Base-by-base conservation (phyloP, 2,329 filamentous ascomycete species). In the Hysterium pulicare region DNA sequence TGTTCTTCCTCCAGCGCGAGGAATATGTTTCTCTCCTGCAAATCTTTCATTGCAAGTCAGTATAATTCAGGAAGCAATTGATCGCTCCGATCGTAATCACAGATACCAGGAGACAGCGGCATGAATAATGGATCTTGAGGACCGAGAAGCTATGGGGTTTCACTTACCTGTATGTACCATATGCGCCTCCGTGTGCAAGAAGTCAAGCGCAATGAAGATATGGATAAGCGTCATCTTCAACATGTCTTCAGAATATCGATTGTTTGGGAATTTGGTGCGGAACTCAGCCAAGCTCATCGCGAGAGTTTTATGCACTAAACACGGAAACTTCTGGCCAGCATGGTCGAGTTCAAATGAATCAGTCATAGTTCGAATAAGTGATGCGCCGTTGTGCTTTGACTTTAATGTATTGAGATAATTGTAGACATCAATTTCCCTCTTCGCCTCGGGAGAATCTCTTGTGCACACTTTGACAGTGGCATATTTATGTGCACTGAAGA, bases 11-110 rank as follows among this genome's bases (percentile, higher is more conserved):
- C 54, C 38, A 64, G 61, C 38, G 57, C 61, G 23, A 63, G 55
- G 3, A 73, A 45, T 35, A 72, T 67, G 42, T 72, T 73, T 48
- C 69, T 68, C 2, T 55, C 54, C 40, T 72, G 73, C 43, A 75
- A 70, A 35, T 74, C 69, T 66, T 46, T n/a, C n/a, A n/a, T n/a
- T n/a, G n/a, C n/a, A n/a, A n/a, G n/a, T n/a, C n/a, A n/a, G n/a
- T n/a, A n/a, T n/a, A n/a, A n/a, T n/a, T n/a, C n/a, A n/a, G n/a
- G n/a, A n/a, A n/a, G 38, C 32, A 10, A 10, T 23, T 26, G n/a
- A n/a, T n/a, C n/a, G n/a, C n/a, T n/a, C n/a, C n/a, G n/a, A n/a
- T n/a, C 31, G 19, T 43, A 5, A 9, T 15, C 21, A 19, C 10
- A 35, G 33, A 28, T 34, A 26, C 17, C 26, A 15, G n/a, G 28